Percentiles rank a stretch among this genome's conserved stretches.
Evolutionary conservation across 129 eudicot species (phyloP).

Genomic region (Flaveria bidentis): DNA sequence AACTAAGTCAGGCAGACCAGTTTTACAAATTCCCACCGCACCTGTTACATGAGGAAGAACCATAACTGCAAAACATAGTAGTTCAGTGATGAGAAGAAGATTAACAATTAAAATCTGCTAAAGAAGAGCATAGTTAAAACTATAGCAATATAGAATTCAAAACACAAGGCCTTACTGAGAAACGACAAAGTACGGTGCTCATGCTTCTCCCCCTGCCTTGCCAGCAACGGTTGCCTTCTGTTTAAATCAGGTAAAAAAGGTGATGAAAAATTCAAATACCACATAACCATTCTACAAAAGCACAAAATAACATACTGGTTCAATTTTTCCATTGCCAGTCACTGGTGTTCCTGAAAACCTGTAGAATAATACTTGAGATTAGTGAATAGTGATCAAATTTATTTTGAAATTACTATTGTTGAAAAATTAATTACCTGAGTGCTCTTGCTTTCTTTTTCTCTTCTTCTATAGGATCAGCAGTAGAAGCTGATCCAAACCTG

Average conservation of each 20-base stretch:
- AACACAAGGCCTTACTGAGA: conserved; percentile 34
- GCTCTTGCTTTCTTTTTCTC: conserved; percentile 96
- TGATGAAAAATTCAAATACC: not conserved
- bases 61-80: conserved; percentile 32
- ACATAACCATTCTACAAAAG: not conserved
- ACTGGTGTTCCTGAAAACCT: conserved; percentile 65
- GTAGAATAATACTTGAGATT: conserved; percentile 24
- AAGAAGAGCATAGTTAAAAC: not conserved
- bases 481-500: conserved; percentile 65
- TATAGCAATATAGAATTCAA: not conserved
- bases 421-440: conserved; percentile 52
- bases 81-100: conserved; percentile 26
- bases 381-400: not conserved
- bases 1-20: conserved; percentile 35
- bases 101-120: conserved; percentile 38
- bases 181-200: conserved; percentile 22
- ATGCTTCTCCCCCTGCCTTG: conserved; percentile 64
- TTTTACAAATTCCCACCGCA: conserved; percentile 33
- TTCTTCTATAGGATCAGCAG: conserved; percentile 62
- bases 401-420: not conserved
- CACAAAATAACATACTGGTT: conserved; percentile 33
- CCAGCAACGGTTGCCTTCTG: conserved; percentile 57
- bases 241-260: not conserved
- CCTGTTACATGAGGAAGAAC: conserved; percentile 27
- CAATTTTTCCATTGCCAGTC: conserved; percentile 46